Evolutionary conservation across 805 yeast genomes (phyloP).

Genomic region (Scheffersomyces amazonensis): DNA sequence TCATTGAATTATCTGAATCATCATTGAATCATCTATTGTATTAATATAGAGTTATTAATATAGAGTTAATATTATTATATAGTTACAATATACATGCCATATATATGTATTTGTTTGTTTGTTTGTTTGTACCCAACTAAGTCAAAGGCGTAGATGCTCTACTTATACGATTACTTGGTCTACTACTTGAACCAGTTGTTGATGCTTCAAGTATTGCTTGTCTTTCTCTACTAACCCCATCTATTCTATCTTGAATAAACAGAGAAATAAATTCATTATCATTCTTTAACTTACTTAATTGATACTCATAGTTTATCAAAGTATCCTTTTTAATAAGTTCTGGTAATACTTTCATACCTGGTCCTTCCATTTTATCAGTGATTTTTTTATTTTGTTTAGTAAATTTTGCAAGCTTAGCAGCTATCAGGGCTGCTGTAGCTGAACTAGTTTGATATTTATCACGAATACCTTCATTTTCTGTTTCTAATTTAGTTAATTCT

Average conservation of each 20-base stretch:
- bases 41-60: no score
- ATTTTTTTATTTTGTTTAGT: slow-evolving; percentile 17
- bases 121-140: no score
- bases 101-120: no score
- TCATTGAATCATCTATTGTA: no score
- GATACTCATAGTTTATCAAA: slow-evolving; percentile 21
- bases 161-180: slow-evolving; percentile 36
- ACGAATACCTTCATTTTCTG: slow-evolving; percentile 28
- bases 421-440: slow-evolving; percentile 27
- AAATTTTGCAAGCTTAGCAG: slow-evolving; percentile 16
- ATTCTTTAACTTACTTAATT: slow-evolving; percentile 19
- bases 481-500: slow-evolving; percentile 22
- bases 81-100: no score
- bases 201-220: slow-evolving; percentile 25
- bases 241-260: slow-evolving; percentile 29
- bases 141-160: slow-evolving; percentile 35
- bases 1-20: no score
- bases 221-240: slow-evolving; percentile 33
- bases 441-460: slow-evolving; percentile 33
- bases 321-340: slow-evolving; percentile 32
- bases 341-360: slow-evolving; percentile 35
- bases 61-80: no score
- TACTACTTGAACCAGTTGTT: slow-evolving; percentile 23
- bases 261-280: slow-evolving; percentile 28
- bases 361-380: slow-evolving; percentile 23